A percentile compares a stretch with the other conserved stretches of the same genome.
phyloP scores from a whole-genome alignment of 306 rosid species.

The Trifolium subterraneum region DNA sequence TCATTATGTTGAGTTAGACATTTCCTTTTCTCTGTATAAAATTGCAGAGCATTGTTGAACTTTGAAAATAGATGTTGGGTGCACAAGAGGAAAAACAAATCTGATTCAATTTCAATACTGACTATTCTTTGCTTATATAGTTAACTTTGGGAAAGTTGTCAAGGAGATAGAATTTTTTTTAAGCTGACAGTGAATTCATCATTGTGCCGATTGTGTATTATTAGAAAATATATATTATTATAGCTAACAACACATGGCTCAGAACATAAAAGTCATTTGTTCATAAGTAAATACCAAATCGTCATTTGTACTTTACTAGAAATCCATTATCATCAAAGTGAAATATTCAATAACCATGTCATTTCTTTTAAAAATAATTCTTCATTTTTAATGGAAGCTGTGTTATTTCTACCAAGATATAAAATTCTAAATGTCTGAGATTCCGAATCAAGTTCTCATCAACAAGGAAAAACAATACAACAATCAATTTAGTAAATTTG shows the following conservation, averaged over 20 bases:
- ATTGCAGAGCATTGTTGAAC: constrained; percentile 22
- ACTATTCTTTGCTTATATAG: constrained; percentile 8
- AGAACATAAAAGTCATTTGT: constrained; percentile 19
- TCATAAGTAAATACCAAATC: constrained; percentile 13
- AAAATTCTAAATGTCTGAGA: background rate
- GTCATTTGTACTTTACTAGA: constrained; percentile 8
- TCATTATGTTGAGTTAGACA: constrained; percentile 18
- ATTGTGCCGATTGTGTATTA: constrained; percentile 9
- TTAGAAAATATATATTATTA: constrained; percentile 2
- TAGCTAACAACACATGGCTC: constrained; percentile 28
- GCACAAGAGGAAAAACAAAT: background rate
- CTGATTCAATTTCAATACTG: constrained; percentile 10
- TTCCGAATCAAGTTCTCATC: constrained; percentile 5
- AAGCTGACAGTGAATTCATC: constrained; percentile 18
- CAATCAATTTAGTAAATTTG: constrained; percentile 19
- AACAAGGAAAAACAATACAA: background rate
- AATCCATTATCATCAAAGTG: constrained; percentile 12
- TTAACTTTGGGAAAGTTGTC: constrained; percentile 1
- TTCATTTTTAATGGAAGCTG: constrained; percentile 2
- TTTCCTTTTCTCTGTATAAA: constrained; percentile 4
- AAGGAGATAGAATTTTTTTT: background rate
- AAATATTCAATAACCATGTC: background rate
- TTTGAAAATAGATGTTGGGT: constrained; percentile 2
- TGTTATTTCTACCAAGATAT: constrained; percentile 5
- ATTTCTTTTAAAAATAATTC: background rate